Evolutionary conservation across 2,329 filamentous ascomycete species (phyloP), one percentile per base, ranked within the genome.

Genomic region (Neonectria ditissima): DNA sequence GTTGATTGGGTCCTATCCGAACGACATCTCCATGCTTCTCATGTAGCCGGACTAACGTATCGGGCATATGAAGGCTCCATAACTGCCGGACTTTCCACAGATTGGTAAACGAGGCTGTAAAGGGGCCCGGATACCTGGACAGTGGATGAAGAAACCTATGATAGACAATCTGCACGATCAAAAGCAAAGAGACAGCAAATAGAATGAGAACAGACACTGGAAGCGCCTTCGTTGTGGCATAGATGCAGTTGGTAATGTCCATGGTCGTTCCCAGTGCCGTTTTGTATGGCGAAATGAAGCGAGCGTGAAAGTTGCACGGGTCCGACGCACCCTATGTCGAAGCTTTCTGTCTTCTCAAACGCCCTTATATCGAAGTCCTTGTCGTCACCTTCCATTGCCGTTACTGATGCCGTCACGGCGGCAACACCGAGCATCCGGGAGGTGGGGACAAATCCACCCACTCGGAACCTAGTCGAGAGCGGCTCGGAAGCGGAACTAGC

Each of bases 1-100:
- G n/a, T 9, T 62, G 26, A 45, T 50, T 62, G 1, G 59, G 52
- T 2, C 59, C 59, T 39, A 62, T 18, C 20, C 52, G 52, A 4
- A 62, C 59, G 14, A 62, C 50, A 20, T 62, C 45, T 9, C 59
- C 59, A 34, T 62, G 30, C 8, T 52, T 22, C 9, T 55, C 52
- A 14, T 62, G 59, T 22, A 56, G 6, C 16, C 20, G 13, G 1
- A 41, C 14, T 10, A 62, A 18, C 4, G 52, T 28, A 8, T 62
- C 52, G 13, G 59, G 59, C 59, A 62, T 50, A 3, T 56, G 45
- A 4, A 62, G 24, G n/a, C 11, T 56, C 59, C 59, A 62, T n/a
- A 62, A 34, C 7, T 62, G 52, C 10, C 56, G 28, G 11, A 28
- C 52, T 13, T 56, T 62, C 59, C 59, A 56, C 2, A 56, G 18